Percentiles rank a stretch among this genome's conserved stretches.
Conservation (phyloP, 371 early-diverging fungal genomes). For the Blakeslea trispora region DNA sequence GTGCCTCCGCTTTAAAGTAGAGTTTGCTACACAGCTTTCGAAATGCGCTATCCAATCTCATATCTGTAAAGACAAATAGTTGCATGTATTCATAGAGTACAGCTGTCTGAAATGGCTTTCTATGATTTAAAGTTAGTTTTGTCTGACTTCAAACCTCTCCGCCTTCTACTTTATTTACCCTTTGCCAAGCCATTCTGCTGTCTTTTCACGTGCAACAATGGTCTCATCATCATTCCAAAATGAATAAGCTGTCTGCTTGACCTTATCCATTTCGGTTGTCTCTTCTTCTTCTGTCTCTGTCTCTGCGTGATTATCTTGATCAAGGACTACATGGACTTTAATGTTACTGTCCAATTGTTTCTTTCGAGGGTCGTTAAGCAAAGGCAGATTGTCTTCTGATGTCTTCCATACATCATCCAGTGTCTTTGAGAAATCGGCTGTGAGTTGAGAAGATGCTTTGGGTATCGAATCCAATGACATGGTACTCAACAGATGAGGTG, state of each 20-base stretch:
- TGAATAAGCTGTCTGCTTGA: conserved; percentile 17
- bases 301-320: conserved; percentile 1
- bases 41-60: conserved; percentile 80
- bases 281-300: conserved; percentile 2
- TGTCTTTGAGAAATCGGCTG: conserved; percentile 22
- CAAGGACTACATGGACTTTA: conserved; percentile 11
- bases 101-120: conserved; percentile 51
- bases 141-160: too few relatives aligned
- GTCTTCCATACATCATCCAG: conserved; percentile 31
- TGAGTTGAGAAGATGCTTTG: not conserved
- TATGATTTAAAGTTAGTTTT: conserved; percentile 6
- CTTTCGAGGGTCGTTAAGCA: conserved; percentile 11
- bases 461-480: not conserved
- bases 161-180: conserved; percentile 20
- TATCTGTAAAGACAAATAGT: conserved; percentile 70
- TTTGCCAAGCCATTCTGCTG: conserved; percentile 38
- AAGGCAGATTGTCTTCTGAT: conserved; percentile 1
- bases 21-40: conserved; percentile 74
- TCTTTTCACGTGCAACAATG: conserved; percentile 24
- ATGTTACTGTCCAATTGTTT: conserved; percentile 4
- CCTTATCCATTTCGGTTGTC: conserved; percentile 12
- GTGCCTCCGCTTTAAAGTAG: conserved; percentile 87
- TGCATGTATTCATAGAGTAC: conserved; percentile 73
- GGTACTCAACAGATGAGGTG: not conserved
- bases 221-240: conserved; percentile 33